Conservation (phyloP, 495 filamentous ascomycete genomes). For the Eremomyces bilateralis region DNA sequence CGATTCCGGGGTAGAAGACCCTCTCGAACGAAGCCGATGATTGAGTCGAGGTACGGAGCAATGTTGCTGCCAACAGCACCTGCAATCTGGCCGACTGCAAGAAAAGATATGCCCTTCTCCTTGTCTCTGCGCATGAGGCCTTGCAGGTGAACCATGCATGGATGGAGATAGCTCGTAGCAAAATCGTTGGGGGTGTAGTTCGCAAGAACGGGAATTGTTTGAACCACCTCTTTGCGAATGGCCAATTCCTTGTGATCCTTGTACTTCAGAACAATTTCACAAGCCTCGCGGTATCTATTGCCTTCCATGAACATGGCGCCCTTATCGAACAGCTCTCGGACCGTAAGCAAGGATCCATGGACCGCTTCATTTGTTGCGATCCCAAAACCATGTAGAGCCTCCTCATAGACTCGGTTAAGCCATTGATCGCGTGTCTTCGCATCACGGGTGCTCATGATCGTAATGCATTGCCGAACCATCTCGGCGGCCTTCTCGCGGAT, state of each 20-base stretch:
- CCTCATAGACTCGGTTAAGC: constrained; percentile 71
- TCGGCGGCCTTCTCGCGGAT: constrained; percentile 84
- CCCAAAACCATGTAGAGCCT: constrained; percentile 57
- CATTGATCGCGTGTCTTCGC: constrained; percentile 60
- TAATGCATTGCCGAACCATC: constrained; percentile 77
- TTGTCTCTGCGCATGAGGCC: constrained; percentile 89
- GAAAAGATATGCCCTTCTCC: constrained; percentile 77
- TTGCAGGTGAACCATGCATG: constrained; percentile 92
- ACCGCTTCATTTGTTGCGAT: constrained; percentile 59
- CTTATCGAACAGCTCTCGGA: constrained; percentile 76
- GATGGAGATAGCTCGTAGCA: constrained; percentile 58
- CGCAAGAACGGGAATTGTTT: constrained; percentile 79
- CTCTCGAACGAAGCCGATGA: constrained; percentile 78
- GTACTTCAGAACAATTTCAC: constrained; percentile 72
- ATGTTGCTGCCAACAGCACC: constrained; percentile 84
- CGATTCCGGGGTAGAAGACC: constrained; percentile 46
- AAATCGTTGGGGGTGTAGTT: constrained; percentile 81
- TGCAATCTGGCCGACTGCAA: constrained; percentile 90
- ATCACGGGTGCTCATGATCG: constrained; percentile 81
- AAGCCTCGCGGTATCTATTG: constrained; percentile 45
- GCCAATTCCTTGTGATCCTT: constrained; percentile 78
- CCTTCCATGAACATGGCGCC: constrained; percentile 98
- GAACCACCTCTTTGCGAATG: constrained; percentile 70
- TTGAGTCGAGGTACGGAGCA: constrained; percentile 83
- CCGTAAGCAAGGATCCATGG: constrained; percentile 75